Base-by-base conservation (phyloP, 768 basidiomycete genomes). In the Rhizopogon rudus region DNA sequence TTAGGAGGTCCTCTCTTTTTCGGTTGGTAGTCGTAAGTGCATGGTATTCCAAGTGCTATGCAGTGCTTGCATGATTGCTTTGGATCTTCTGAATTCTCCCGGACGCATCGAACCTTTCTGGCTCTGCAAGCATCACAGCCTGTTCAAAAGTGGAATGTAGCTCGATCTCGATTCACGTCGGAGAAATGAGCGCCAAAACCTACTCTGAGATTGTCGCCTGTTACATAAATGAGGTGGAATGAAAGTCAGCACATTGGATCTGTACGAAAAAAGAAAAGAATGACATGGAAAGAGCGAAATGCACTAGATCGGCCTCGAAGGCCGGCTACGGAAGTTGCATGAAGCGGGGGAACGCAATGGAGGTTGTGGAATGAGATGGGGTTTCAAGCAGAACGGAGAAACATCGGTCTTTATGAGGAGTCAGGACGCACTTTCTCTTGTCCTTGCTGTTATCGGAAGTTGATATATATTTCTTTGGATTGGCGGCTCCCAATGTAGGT, bases 1-100 rank as follows among this genome's bases (percentile, higher is more conserved):
- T 95, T 95, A 2, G 93, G 93, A 3, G 93, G 93, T 0, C 93
- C 93, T 54, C 93, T 77, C 71, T 95, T 95, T 77, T 93, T 93
- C 17, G 93, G 93, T 67, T 91, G 88, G 67, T 95, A 95, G 65
- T 92, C 88, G 62, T 94, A 96, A 1, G 89, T 93, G 69, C 93
- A 94, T 5, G 84, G 81, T 48, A 93, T 88, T 17, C 84, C 87
- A 49, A 94, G 82, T 0, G 87, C 80, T 61, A 87, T 77, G 67
- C 91, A 94, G 66, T 93, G 91, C 67, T 90, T 93, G 87, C 91
- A 93, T 7, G 87, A 78, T 60, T 83, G 83, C 69, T 86, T 87
- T 9, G 81, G 75, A 65, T 89, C 88, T 59, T 89, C 88, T 25
- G 84, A 81, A 61, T 86, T 86, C 65, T 93, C 91, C 58, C 87